Evolutionary conservation across 768 basidiomycete species (phyloP), one percentile per base, ranked within the genome.

Genomic region (Suillus plorans): DNA sequence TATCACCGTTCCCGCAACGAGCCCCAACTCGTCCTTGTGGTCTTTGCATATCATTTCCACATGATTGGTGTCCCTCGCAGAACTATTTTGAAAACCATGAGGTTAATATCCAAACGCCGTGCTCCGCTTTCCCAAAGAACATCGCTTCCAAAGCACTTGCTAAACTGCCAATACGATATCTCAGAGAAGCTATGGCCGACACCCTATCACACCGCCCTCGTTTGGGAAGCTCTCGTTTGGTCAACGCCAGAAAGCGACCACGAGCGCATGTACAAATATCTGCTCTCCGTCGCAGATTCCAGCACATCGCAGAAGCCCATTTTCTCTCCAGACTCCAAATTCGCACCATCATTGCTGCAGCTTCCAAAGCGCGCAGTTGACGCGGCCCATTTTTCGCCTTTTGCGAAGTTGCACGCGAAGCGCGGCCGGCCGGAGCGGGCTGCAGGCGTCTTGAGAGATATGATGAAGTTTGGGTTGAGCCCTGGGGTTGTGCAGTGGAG

Each of bases 41-140:
- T 82, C 0, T 91, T 86, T 69, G 72, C 74, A 14, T 78, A 81
- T 7, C 80, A 85, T 61, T 90, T 88, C 68, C 81, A 80, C 62
- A 66, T 80, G 8, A 73, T 80, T 44, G 88, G 85, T 16, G 76
- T 91, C n/a, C 87, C 89, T 0, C 66, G 37, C 61, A 77, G 42
- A 71, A 77, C 69, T 0, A 37, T 74, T 4, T 22, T 68, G 1
- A 67, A 64, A 8, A 34, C 68, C 22, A 55, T 73, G 49, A 62
- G 55, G n/a, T 36, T 59, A 16, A 36, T 59, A 20, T 55, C 61
- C 16, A 60, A 62, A 20, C 31, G 55, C 53, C 49, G 55, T 16
- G 34, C 61, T 28, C 39, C 20, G 9, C 62, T 59, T 42, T 42
- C 62, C 28, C 63, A 59, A 41, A 36, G 41, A 39, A 44, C 41